These are phyloP conservation scores for Nicotiana sylvestris DNA, from an alignment of 257 asterid species.

Conservation along the genomic window DNA sequence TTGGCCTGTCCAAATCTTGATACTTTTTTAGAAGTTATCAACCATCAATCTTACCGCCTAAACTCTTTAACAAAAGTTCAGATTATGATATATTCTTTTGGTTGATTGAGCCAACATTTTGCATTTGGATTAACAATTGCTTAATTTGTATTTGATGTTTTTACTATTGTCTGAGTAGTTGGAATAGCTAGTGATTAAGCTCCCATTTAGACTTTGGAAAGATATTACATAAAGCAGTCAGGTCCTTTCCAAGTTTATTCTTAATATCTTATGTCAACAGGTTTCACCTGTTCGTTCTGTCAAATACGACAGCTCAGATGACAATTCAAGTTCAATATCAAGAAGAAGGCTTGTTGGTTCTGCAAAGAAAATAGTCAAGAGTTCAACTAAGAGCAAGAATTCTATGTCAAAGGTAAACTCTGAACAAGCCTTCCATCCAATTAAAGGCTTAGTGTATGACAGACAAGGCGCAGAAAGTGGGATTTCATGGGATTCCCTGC, in stretches of 20 bases:
- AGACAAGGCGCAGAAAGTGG: constrained; percentile 49
- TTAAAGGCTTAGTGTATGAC: constrained; percentile 34
- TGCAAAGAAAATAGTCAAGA: constrained; percentile 25
- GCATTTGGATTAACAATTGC: background rate
- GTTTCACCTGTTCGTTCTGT: constrained; percentile 52
- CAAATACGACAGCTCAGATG: constrained; percentile 57
- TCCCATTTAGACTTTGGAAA: no score
- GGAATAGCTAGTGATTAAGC: no score
- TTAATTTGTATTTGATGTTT: background rate
- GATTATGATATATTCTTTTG: background rate
- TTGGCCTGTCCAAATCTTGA: no score
- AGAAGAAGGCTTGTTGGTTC: constrained; percentile 24
- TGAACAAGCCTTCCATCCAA: constrained; percentile 23
- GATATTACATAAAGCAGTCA: background rate
- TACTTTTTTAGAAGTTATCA: no score
- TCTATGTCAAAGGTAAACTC: constrained; percentile 20
- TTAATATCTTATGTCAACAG: constrained; percentile 26
- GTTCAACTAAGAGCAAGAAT: constrained; percentile 29
- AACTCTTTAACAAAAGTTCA: no score
- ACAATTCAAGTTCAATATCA: constrained; percentile 31
- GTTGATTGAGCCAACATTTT: background rate
- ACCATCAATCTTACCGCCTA: no score
- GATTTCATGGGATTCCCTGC: constrained; percentile 53
- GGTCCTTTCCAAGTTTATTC: background rate
- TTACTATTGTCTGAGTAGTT: no score